These are phyloP conservation scores for Coprinopsis marcescibilis DNA, from an alignment of 768 basidiomycete species.

Conservation along the genomic window DNA sequence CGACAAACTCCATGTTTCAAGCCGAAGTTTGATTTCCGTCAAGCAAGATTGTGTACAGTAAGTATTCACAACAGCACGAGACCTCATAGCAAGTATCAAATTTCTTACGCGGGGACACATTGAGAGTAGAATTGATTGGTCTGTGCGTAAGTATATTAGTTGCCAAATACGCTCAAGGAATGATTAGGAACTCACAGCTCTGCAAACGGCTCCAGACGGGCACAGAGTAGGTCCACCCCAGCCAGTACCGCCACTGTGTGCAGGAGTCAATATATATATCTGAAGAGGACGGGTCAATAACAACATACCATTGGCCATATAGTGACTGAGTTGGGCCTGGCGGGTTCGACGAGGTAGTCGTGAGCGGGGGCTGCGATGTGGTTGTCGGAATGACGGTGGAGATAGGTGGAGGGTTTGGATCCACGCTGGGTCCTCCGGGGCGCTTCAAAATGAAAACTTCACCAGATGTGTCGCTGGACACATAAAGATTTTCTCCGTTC, in stretches of 20 bases:
- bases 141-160: not conserved
- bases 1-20: too few relatives aligned
- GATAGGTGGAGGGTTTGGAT: not conserved
- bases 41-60: too few relatives aligned
- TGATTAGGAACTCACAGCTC: not conserved
- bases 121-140: constrained; percentile 4
- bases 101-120: constrained; percentile 1
- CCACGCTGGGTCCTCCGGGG: not conserved
- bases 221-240: constrained; percentile 3
- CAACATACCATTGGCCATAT: constrained; percentile 1
- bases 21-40: too few relatives aligned
- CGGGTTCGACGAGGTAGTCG: not conserved
- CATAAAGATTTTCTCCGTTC: constrained; percentile 13
- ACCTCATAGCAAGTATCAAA: too few relatives aligned
- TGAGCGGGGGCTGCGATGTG: not conserved
- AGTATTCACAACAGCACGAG: too few relatives aligned
- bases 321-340: not conserved
- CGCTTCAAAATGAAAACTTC: constrained; percentile 14
- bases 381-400: not conserved
- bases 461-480: constrained; percentile 15
- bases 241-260: not conserved
- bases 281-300: not conserved
- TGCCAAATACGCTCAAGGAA: not conserved
- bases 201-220: not conserved
- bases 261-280: too few relatives aligned